Conservation (phyloP, 441 rosid species). For the Croton laevigatus region DNA sequence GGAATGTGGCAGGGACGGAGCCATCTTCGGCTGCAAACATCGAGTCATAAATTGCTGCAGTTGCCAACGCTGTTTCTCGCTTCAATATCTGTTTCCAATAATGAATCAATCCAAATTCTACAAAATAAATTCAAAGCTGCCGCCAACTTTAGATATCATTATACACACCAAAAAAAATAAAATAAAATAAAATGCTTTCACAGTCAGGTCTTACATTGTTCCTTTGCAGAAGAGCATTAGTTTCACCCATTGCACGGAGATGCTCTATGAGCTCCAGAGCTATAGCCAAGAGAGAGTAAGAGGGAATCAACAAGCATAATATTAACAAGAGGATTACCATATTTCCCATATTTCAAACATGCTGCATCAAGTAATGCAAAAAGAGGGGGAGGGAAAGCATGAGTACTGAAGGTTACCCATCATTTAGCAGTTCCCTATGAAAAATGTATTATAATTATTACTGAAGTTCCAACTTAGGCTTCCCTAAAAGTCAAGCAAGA, state of each 20-base stretch:
- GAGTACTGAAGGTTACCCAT: not conserved
- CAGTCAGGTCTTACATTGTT: conserved; percentile 42
- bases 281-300: conserved; percentile 24
- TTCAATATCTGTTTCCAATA: conserved; percentile 54
- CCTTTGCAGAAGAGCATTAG: conserved; percentile 88
- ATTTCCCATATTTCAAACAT: not conserved
- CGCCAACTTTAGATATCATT: not conserved
- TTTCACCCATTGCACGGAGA: conserved; percentile 96
- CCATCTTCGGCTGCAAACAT: conserved; percentile 95
- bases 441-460: not conserved
- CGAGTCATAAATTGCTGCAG: conserved; percentile 90
- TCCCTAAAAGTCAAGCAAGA: not conserved
- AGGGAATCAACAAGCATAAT: conserved; percentile 1
- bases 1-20: conserved; percentile 87
- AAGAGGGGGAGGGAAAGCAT: not conserved
- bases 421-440: not conserved
- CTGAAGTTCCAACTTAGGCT: not conserved
- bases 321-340: not conserved
- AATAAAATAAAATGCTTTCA: not conserved
- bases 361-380: not conserved
- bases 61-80: conserved; percentile 88
- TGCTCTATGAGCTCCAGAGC: conserved; percentile 95
- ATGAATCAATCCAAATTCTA: conserved; percentile 4
- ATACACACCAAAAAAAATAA: no score
- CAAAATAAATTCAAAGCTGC: not conserved